Evolutionary conservation across 495 filamentous ascomycete species (phyloP).

Genomic region (Penicillium malachiteum): DNA sequence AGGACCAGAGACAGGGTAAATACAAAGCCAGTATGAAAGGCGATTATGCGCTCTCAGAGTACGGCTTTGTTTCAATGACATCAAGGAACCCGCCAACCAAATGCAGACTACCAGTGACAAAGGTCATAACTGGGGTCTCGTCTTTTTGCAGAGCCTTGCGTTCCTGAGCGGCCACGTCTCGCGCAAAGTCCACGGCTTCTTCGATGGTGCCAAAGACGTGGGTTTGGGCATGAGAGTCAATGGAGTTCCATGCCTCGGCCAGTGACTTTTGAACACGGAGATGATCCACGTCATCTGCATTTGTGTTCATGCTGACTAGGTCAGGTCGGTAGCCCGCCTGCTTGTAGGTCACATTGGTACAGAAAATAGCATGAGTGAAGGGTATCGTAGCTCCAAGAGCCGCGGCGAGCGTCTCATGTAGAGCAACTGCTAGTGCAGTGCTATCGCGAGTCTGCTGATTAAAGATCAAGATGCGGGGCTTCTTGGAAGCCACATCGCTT

Average conservation of each 20-base stretch:
- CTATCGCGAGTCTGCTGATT: slow-evolving; percentile 91
- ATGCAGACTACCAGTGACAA: slow-evolving; percentile 85
- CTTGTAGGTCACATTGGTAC: slow-evolving; percentile 80
- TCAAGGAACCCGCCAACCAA: slow-evolving; percentile 80
- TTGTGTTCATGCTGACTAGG: slow-evolving; percentile 73
- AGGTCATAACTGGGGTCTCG: slow-evolving; percentile 47
- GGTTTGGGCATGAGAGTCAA: slow-evolving; percentile 62
- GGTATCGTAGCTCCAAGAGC: slow-evolving; percentile 52
- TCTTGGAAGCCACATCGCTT: slow-evolving; percentile 38
- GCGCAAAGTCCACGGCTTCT: slow-evolving; percentile 72
- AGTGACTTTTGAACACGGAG: slow-evolving; percentile 74
- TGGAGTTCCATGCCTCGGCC: slow-evolving; percentile 65
- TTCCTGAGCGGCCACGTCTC: slow-evolving; percentile 48
- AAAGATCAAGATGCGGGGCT: slow-evolving; percentile 75
- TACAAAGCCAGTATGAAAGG: slow-evolving; percentile 1
- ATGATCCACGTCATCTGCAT: slow-evolving; percentile 62
- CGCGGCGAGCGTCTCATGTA: slow-evolving; percentile 63
- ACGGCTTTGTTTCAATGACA: slow-evolving; percentile 63
- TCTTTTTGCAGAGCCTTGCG: slow-evolving; percentile 27
- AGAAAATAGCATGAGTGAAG: slow-evolving; percentile 85
- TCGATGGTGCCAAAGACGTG: slow-evolving; percentile 76
- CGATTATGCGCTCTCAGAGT: slow-evolving; percentile 17
- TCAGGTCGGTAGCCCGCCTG: slow-evolving; percentile 69
- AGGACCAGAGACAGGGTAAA: slow-evolving; percentile 12
- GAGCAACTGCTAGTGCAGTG: slow-evolving; percentile 58